These are phyloP conservation scores for Arachis monticola DNA, from an alignment of 331 rosid genomes.

Conservation along the genomic window DNA sequence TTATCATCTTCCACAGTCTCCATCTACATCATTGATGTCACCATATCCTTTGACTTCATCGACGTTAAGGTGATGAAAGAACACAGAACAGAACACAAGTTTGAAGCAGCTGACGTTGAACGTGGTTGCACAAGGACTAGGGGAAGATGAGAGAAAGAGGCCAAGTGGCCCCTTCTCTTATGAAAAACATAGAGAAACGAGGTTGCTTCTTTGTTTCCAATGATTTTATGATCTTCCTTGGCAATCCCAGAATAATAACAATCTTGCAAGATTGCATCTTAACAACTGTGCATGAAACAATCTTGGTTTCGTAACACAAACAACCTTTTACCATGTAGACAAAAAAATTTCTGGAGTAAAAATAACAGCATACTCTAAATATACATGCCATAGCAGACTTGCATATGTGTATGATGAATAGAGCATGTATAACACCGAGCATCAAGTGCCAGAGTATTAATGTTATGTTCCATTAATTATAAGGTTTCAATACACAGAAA, in stretches of 20 bases:
- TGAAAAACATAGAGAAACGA: not conserved
- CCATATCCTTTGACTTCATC: not conserved
- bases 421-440: too few species aligned
- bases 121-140: not conserved
- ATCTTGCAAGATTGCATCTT: not conserved
- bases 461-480: not conserved
- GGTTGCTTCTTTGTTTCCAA: not conserved
- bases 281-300: not conserved
- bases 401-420: too few species aligned
- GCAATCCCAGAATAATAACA: not conserved
- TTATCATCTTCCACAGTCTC: not conserved
- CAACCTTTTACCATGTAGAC: too few species aligned
- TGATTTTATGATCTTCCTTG: not conserved
- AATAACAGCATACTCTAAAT: too few species aligned
- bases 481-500: conserved; percentile 23
- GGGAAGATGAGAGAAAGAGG: not conserved
- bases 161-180: not conserved
- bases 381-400: too few species aligned
- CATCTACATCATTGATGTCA: not conserved
- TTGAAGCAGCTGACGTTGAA: not conserved
- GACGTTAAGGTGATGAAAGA: not conserved
- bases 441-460: not conserved
- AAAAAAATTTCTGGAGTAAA: too few species aligned
- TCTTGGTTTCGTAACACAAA: too few species aligned
- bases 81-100: not conserved